These are phyloP conservation scores for Vairimorpha necatrix DNA, from an alignment of 371 early-diverging fungal genomes.

Conservation along the genomic window DNA sequence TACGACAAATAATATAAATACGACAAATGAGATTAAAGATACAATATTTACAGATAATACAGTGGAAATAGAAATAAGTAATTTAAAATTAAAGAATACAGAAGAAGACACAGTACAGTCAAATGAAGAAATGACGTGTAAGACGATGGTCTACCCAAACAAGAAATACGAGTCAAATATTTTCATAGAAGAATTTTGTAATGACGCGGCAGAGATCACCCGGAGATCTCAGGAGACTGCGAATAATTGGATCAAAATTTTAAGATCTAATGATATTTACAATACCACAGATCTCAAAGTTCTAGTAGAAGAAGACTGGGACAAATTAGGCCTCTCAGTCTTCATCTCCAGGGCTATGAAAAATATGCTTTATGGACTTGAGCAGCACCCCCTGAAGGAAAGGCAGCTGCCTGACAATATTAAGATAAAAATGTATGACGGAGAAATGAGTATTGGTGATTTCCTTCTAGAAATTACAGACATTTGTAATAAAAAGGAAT, in stretches of 20 bases:
- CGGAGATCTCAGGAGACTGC: slow-evolving; percentile 57
- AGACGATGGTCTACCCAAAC: slow-evolving; percentile 14
- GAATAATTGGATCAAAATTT: slow-evolving; percentile 66
- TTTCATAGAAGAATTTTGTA: slow-evolving; percentile 59
- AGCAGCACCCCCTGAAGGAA: slow-evolving; percentile 68
- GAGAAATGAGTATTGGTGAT: slow-evolving; percentile 52
- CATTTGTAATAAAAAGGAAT: slow-evolving; percentile 45
- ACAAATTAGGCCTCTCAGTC: slow-evolving; percentile 70
- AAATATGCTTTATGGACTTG: slow-evolving; percentile 61
- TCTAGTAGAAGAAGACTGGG: slow-evolving; percentile 64
- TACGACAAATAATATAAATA: not conserved
- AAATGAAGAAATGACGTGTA: slow-evolving; percentile 6
- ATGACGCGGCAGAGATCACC: slow-evolving; percentile 53
- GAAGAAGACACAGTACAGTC: not conserved
- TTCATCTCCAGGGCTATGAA: slow-evolving; percentile 76
- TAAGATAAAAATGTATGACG: slow-evolving; percentile 53
- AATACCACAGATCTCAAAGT: slow-evolving; percentile 71
- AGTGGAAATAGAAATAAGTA: too few species aligned
- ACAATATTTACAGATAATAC: too few species aligned
- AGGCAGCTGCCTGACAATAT: slow-evolving; percentile 55
- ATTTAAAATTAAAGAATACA: not conserved
- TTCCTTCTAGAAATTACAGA: slow-evolving; percentile 52
- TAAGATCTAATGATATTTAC: slow-evolving; percentile 75
- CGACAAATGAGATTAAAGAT: too few species aligned
- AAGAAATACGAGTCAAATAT: slow-evolving; percentile 52